A percentile compares a stretch with the other conserved stretches of the same genome.
Evolutionary conservation across 257 asterid genomes (phyloP).

Genomic region (Jaltomata sinuosa): DNA sequence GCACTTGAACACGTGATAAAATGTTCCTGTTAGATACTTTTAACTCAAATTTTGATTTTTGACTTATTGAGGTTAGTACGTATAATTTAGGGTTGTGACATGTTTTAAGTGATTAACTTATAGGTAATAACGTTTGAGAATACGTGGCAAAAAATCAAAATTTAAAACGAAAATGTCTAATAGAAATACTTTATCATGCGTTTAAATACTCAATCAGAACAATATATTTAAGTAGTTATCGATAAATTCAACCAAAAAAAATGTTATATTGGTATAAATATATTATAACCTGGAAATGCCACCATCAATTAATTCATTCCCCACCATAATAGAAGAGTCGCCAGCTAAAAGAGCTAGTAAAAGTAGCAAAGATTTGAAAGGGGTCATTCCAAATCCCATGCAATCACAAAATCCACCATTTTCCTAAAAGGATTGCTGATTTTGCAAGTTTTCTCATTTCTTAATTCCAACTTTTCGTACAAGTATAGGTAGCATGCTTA

Average conservation of each 20-base stretch:
- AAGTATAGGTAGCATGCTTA: not conserved
- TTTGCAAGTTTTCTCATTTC: not conserved
- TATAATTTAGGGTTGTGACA: no score
- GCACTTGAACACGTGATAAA: not conserved
- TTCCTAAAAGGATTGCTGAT: not conserved
- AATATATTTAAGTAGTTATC: not conserved
- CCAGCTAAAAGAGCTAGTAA: not conserved
- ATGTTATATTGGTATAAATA: not conserved
- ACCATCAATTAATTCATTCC: not conserved
- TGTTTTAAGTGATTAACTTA: no score
- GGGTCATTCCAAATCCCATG: not conserved
- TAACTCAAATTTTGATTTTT: not conserved
- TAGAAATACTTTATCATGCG: no score
- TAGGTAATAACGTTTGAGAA: not conserved
- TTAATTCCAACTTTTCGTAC: not conserved
- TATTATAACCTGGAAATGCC: not conserved
- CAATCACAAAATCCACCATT: not conserved
- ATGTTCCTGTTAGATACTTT: not conserved
- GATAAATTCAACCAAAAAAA: not conserved
- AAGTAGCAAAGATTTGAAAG: not conserved
- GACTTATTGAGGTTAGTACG: no score
- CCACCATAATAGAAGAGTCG: not conserved
- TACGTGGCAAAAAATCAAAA: no score
- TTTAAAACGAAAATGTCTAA: no score
- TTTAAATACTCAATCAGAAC: not conserved